Conservation (phyloP, 2,329 filamentous ascomycete species). For the Camillea tinctor region DNA sequence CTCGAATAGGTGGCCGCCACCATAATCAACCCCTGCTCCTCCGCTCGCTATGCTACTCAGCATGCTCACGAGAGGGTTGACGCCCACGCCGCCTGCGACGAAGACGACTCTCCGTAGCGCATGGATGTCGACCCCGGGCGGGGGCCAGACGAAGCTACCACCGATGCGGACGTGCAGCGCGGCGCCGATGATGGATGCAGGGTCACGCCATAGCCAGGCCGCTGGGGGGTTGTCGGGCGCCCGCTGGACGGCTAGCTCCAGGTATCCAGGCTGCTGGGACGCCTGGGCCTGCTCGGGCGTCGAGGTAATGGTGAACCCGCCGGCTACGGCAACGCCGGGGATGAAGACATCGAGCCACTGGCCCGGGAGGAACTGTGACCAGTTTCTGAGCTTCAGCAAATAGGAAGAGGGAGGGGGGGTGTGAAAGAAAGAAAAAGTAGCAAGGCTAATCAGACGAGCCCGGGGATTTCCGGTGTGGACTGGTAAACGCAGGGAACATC, state of each 20-base stretch:
- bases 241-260: constrained; percentile 77
- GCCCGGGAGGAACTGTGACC: constrained; percentile 68
- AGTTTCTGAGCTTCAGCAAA: constrained; percentile 18
- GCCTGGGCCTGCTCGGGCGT: constrained; percentile 53
- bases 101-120: constrained; percentile 64
- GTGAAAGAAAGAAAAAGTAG: background rate
- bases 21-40: constrained; percentile 21
- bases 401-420: constrained; percentile 5
- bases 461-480: background rate
- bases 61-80: constrained; percentile 80
- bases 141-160: constrained; percentile 79
- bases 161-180: constrained; percentile 70
- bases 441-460: background rate
- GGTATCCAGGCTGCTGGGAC: constrained; percentile 40
- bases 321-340: constrained; percentile 66
- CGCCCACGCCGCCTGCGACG: constrained; percentile 77
- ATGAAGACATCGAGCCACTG: constrained; percentile 88
- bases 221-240: constrained; percentile 71
- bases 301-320: constrained; percentile 87
- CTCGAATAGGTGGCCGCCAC: constrained; percentile 37
- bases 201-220: constrained; percentile 68
- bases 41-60: constrained; percentile 50
- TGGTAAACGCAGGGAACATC: background rate
- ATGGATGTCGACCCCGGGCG: constrained; percentile 43
- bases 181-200: constrained; percentile 56